Evolutionary conservation across 371 early-diverging fungal genomes (phyloP).

Genomic region (Mortierella sp.): DNA sequence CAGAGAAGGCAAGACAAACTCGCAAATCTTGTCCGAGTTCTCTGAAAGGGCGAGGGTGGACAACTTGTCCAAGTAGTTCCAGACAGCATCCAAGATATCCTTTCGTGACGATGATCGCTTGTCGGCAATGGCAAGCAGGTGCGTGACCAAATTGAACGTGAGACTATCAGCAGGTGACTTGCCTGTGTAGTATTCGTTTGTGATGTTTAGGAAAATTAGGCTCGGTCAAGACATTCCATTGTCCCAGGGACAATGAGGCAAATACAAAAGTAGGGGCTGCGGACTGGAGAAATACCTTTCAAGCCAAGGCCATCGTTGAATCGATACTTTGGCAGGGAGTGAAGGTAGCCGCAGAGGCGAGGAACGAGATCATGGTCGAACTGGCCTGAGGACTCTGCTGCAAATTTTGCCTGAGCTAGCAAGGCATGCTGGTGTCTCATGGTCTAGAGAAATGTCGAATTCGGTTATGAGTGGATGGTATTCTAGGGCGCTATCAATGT

Average conservation of each 20-base stretch:
- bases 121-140: slow-evolving; percentile 62
- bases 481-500: neutral
- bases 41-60: slow-evolving; percentile 37
- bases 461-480: neutral
- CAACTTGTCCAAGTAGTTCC: slow-evolving; percentile 56
- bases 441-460: slow-evolving; percentile 13
- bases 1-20: slow-evolving; percentile 74
- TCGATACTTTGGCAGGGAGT: slow-evolving; percentile 42
- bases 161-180: slow-evolving; percentile 42
- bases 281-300: slow-evolving; percentile 19
- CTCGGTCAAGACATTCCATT: neutral
- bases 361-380: slow-evolving; percentile 49
- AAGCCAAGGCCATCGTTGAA: slow-evolving; percentile 39
- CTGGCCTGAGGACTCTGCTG: slow-evolving; percentile 52
- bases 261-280: neutral
- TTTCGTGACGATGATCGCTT: slow-evolving; percentile 52
- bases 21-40: slow-evolving; percentile 62
- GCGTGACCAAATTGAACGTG: slow-evolving; percentile 29
- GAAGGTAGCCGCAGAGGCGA: slow-evolving; percentile 44
- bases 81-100: slow-evolving; percentile 57
- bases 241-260: neutral
- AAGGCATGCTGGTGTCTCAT: slow-evolving; percentile 51
- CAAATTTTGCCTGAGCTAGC: slow-evolving; percentile 49
- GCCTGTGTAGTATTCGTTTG: slow-evolving; percentile 9
- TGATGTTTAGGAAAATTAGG: neutral